phyloP scores from a whole-genome alignment of 1,139 yeast genomes.

The Blastobotrys persicus region DNA sequence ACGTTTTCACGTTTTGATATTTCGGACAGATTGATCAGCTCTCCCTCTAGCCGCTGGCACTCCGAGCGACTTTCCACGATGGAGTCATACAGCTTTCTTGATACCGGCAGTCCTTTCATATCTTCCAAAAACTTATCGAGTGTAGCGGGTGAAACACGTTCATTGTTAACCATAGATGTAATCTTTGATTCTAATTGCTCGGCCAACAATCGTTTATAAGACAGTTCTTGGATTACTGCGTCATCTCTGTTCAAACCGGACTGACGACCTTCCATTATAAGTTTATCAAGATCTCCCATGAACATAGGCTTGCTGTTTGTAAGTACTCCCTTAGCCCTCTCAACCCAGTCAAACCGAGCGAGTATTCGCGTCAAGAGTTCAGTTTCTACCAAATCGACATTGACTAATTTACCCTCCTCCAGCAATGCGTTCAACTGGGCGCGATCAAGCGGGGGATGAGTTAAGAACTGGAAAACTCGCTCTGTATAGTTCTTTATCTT shows the following conservation, averaged over 20 bases:
- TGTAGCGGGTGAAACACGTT: background rate
- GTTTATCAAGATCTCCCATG: slow-evolving; percentile 39
- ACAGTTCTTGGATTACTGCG: slow-evolving; percentile 24
- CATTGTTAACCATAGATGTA: background rate
- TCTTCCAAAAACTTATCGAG: slow-evolving; percentile 17
- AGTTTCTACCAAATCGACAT: slow-evolving; percentile 50
- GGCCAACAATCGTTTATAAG: slow-evolving; percentile 23
- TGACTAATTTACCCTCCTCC: slow-evolving; percentile 50
- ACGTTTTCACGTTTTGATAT: slow-evolving; percentile 26
- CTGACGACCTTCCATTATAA: slow-evolving; percentile 45
- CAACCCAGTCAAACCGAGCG: slow-evolving; percentile 51
- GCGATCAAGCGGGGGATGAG: background rate
- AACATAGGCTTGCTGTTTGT: slow-evolving; percentile 20
- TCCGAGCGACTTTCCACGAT: slow-evolving; percentile 13
- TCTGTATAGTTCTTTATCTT: slow-evolving; percentile 55
- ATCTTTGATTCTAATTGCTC: slow-evolving; percentile 16
- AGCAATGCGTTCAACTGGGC: slow-evolving; percentile 22
- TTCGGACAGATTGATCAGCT: slow-evolving; percentile 24
- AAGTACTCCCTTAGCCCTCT: slow-evolving; percentile 32
- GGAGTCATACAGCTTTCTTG: slow-evolving; percentile 12
- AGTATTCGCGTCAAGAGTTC: slow-evolving; percentile 49
- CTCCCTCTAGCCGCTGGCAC: slow-evolving; percentile 12
- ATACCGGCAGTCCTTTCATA: slow-evolving; percentile 17
- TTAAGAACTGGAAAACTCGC: slow-evolving; percentile 33
- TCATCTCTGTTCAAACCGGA: slow-evolving; percentile 25